phyloP scores from a whole-genome alignment of 495 filamentous ascomycete species.

The Amorphotheca resinae region DNA sequence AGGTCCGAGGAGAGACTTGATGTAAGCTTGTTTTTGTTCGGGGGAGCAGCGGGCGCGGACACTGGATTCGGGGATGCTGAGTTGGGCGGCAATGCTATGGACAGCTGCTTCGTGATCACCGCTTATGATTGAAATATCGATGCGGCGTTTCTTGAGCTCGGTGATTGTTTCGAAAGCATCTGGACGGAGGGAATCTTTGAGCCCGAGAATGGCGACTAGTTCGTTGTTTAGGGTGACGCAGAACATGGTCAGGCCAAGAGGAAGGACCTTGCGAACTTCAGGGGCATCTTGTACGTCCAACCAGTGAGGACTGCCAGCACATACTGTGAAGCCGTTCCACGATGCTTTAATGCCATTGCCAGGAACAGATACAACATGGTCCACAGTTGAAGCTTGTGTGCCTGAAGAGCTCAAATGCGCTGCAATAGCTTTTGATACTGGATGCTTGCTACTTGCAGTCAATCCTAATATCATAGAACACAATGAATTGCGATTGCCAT shows the following conservation, averaged over 20 bases:
- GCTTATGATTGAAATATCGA: conserved; percentile 51
- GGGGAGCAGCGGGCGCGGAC: conserved; percentile 42
- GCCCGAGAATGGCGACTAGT: conserved; percentile 44
- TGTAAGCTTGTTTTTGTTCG: conserved; percentile 49
- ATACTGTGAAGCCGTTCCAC: conserved; percentile 25
- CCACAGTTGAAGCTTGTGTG: conserved; percentile 14
- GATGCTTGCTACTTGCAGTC: conserved; percentile 45
- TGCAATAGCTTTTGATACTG: conserved; percentile 51
- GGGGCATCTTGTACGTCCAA: conserved; percentile 35
- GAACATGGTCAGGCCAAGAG: conserved; percentile 43
- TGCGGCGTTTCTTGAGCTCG: conserved; percentile 39
- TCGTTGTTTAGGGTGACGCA: conserved; percentile 42
- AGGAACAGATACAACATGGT: conserved; percentile 35
- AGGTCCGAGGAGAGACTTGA: conserved; percentile 28
- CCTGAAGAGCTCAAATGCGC: conserved; percentile 31
- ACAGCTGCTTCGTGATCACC: conserved; percentile 58
- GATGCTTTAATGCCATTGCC: conserved; percentile 31
- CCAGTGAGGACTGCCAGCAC: conserved; percentile 56
- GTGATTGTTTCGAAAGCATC: conserved; percentile 39
- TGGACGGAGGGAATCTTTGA: conserved; percentile 45
- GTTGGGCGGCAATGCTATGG: conserved; percentile 33
- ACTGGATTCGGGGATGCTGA: conserved; percentile 38
- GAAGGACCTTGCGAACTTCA: conserved; percentile 17
- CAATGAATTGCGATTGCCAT: conserved; percentile 2
- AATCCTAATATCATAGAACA: conserved; percentile 34